phyloP scores from a whole-genome alignment of 257 asterid species.

The Verbena officinalis region DNA sequence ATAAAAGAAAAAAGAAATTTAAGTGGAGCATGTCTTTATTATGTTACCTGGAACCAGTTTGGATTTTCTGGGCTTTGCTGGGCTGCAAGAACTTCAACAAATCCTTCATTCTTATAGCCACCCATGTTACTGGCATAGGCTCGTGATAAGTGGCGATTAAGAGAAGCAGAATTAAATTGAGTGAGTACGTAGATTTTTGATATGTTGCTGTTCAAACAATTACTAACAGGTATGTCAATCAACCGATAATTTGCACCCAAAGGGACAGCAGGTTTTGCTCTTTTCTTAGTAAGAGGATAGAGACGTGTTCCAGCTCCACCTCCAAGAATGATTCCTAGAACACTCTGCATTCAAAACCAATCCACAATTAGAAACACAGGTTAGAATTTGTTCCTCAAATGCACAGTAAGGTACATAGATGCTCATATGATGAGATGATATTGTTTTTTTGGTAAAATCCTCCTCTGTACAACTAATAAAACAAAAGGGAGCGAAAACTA shows the following conservation, averaged over 20 bases:
- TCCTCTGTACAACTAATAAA: not conserved
- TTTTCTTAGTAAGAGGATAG: slow-evolving; percentile 68
- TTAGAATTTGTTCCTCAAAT: slow-evolving; percentile 16
- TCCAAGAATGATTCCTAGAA: slow-evolving; percentile 69
- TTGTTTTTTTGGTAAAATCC: not conserved
- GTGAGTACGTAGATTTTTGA: slow-evolving; percentile 66
- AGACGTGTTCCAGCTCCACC: slow-evolving; percentile 74
- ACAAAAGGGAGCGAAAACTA: slow-evolving; percentile 4
- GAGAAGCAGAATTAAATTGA: slow-evolving; percentile 69
- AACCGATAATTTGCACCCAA: slow-evolving; percentile 69
- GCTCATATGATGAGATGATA: not conserved
- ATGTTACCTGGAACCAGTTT: slow-evolving; percentile 67
- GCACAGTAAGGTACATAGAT: not conserved
- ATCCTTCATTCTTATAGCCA: slow-evolving; percentile 65
- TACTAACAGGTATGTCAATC: slow-evolving; percentile 70
- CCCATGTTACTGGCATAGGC: slow-evolving; percentile 71
- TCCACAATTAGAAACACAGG: slow-evolving; percentile 12
- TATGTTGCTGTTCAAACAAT: slow-evolving; percentile 63
- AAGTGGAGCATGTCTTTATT: not conserved
- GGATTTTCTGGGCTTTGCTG: slow-evolving; percentile 77
- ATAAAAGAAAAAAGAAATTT: not conserved
- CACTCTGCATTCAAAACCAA: slow-evolving; percentile 46
- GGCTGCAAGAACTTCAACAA: slow-evolving; percentile 75
- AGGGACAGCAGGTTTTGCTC: slow-evolving; percentile 75
- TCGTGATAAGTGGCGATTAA: slow-evolving; percentile 66